Percentiles rank a stretch among this genome's conserved stretches.
Evolutionary conservation across 257 asterid species (phyloP).

Genomic region (Przewalskia tangutica): DNA sequence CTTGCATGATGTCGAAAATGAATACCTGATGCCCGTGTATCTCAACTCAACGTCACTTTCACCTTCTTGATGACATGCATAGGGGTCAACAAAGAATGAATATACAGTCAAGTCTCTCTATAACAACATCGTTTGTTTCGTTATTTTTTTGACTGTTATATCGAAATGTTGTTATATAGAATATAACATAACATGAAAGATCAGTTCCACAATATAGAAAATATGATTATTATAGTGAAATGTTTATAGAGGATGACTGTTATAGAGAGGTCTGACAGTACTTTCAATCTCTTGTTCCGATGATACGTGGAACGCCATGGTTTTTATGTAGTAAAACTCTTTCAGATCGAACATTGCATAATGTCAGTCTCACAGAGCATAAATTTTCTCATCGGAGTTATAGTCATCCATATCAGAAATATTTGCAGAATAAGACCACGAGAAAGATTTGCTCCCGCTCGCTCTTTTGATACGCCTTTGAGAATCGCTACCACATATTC

Average conservation of each 20-base stretch:
- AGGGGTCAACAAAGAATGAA: neutral
- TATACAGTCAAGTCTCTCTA: no score
- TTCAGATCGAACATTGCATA: neutral
- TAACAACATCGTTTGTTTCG: no score
- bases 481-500: conserved; percentile 59
- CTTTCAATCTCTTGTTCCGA: neutral
- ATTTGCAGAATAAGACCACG: conserved; percentile 76
- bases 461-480: conserved; percentile 76
- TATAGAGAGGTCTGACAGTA: neutral
- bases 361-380: conserved; percentile 48
- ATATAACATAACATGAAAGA: no score
- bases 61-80: neutral
- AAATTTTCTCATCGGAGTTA: conserved; percentile 82
- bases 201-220: no score
- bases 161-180: no score
- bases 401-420: conserved; percentile 72
- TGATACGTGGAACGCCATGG: neutral
- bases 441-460: conserved; percentile 86
- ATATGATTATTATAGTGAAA: no score
- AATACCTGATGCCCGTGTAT: neutral
- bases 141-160: no score
- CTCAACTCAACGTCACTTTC: neutral
- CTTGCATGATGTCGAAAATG: neutral
- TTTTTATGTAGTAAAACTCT: neutral
- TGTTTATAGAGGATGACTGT: no score